A percentile compares a stretch with the other conserved stretches of the same genome.
phyloP scores from a whole-genome alignment of 345 rosid species.

The Aquilaria malaccensis region DNA sequence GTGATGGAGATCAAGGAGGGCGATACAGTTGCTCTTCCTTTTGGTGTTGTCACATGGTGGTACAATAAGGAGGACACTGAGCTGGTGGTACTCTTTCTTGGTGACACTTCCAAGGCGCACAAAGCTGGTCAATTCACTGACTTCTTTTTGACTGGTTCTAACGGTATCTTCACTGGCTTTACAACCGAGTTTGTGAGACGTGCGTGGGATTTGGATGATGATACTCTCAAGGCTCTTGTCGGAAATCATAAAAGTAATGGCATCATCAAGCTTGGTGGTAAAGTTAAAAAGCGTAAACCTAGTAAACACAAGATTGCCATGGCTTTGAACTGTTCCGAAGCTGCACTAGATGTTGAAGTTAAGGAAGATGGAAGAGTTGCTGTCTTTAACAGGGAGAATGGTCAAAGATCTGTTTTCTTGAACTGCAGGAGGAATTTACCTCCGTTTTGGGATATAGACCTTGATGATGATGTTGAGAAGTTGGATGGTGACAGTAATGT shows the following conservation, averaged over 20 bases:
- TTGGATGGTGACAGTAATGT: constrained; percentile 15
- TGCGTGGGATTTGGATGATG: constrained; percentile 61
- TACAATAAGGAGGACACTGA: constrained; percentile 73
- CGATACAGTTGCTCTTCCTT: constrained; percentile 84
- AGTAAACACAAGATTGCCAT: too few relatives aligned
- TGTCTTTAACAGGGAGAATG: too few relatives aligned
- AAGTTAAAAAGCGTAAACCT: too few relatives aligned
- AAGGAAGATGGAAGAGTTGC: too few relatives aligned
- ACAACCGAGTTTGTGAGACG: constrained; percentile 64
- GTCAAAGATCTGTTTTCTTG: too few relatives aligned
- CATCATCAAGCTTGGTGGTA: constrained; percentile 45
- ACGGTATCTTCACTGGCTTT: constrained; percentile 78
- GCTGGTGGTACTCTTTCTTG: constrained; percentile 68
- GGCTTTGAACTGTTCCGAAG: too few relatives aligned
- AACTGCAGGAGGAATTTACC: too few relatives aligned
- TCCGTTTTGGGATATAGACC: too few relatives aligned
- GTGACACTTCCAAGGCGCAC: constrained; percentile 75
- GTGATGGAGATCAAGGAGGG: constrained; percentile 74
- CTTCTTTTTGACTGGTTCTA: constrained; percentile 67
- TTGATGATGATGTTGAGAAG: too few relatives aligned
- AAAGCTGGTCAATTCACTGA: constrained; percentile 76
- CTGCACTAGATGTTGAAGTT: too few relatives aligned
- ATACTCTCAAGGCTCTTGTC: constrained; percentile 40
- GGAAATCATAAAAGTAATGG: constrained; percentile 44
- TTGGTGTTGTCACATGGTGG: constrained; percentile 94